Evolutionary conservation across 2,329 filamentous ascomycete genomes (phyloP), one percentile per base, ranked within the genome.

Genomic region (Colletotrichum echinochloae): DNA sequence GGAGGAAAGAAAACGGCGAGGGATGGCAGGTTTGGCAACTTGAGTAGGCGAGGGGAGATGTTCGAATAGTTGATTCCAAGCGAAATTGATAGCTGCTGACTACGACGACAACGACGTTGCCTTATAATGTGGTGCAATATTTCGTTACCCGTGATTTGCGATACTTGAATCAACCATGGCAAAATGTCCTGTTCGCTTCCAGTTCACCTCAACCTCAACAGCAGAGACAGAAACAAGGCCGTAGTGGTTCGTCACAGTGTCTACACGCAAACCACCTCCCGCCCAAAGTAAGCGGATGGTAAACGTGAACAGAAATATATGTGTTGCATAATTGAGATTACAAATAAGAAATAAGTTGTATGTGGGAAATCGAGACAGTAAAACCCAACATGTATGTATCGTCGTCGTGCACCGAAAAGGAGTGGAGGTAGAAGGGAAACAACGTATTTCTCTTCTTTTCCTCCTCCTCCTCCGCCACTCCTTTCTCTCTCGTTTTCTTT

Each of bases 351-450:
- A 61, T 54, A 33, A 57, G 30, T 39, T 35, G 4, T 49, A 6
- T 2, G 30, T 23, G 44, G 39, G 46, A 46, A 51, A 46, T n/a
- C 5, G 20, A 60, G 16, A 61, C 60, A 37, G 61, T 41, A 52
- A 64, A 59, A 56, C 20, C 35, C 48, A 60, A 67, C 35, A 65
- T 64, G 67, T 70, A 70, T n/a, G n/a, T n/a, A n/a, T n/a, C n/a
- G n/a, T 70, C 67, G 64, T 67, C 51, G 37, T 62, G 67, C 64
- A 67, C 41, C 59, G 23, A 39, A 41, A 63, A 46, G 41, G 30
- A 66, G 64, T 56, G 16, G 5, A 26, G 57, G 20, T 18, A 63
- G 35, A 63, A 33, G 28, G 28, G 18, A 35, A 65, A 64, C 61
- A 46, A 33, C 28, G 46, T 62, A 30, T 51, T 46, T 35, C 60